Conservation (phyloP, 1,139 yeast genomes). For the Pichia sp. region DNA sequence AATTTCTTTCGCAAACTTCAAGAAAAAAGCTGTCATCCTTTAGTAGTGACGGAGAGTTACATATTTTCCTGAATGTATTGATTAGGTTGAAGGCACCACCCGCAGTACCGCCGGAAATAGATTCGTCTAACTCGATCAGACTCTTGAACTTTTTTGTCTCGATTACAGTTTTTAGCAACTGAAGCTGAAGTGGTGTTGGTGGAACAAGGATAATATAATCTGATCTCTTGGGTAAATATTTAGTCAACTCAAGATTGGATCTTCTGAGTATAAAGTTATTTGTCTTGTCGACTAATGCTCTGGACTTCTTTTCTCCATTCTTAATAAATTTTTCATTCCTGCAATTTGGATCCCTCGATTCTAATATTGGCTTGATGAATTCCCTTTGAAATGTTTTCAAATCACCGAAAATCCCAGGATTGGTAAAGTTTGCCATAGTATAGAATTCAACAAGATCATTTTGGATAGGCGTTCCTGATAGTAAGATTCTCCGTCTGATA, state of each 20-base stretch:
- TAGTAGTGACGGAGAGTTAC: constrained; percentile 74
- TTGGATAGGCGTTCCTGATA: constrained; percentile 95
- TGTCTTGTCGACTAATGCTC: constrained; percentile 58
- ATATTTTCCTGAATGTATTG: constrained; percentile 70
- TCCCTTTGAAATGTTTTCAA: constrained; percentile 59
- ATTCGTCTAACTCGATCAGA: constrained; percentile 6
- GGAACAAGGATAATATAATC: constrained; percentile 77
- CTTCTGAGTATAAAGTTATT: constrained; percentile 69
- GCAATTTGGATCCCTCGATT: constrained; percentile 72
- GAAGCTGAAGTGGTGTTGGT: constrained; percentile 61
- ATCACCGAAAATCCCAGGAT: constrained; percentile 74
- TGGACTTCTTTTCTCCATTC: constrained; percentile 58
- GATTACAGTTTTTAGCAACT: constrained; percentile 50
- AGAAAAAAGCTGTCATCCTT: constrained; percentile 35
- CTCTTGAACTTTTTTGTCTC: constrained; percentile 30
- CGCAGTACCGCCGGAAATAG: not conserved
- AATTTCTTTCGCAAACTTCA: constrained; percentile 32
- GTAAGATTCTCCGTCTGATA: constrained; percentile 53
- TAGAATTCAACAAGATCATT: constrained; percentile 83
- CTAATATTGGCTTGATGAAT: constrained; percentile 66
- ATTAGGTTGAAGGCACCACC: constrained; percentile 57
- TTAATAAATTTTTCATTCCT: constrained; percentile 45
- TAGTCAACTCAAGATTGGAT: constrained; percentile 58
- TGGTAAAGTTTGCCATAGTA: constrained; percentile 74
- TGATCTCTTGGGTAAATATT: constrained; percentile 69